Conservation (phyloP, 1,284 basidiomycete genomes). For the Uromyces viciae-fabae region DNA sequence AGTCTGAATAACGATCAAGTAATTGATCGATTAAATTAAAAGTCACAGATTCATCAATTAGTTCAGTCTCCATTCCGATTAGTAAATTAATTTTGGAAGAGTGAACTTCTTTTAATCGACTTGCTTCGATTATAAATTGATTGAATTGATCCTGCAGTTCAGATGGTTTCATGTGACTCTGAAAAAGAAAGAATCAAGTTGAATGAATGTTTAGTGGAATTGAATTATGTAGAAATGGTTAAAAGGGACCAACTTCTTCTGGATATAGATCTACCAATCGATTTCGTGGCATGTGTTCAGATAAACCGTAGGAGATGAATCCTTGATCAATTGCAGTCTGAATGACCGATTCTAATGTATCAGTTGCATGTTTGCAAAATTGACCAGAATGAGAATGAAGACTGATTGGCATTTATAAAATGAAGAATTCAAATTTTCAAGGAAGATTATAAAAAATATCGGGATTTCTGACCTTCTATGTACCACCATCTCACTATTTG, state of each 20-base stretch:
- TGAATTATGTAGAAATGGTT: neutral
- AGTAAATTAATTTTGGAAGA: slow-evolving; percentile 68
- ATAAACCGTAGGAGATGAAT: slow-evolving; percentile 79
- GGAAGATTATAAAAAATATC: too few species aligned
- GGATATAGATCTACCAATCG: slow-evolving; percentile 78
- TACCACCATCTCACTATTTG: too few species aligned
- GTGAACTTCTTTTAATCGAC: slow-evolving; percentile 65
- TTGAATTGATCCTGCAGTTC: slow-evolving; percentile 64
- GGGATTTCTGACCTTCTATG: too few species aligned
- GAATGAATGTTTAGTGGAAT: neutral
- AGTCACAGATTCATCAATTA: slow-evolving; percentile 67
- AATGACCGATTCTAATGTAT: slow-evolving; percentile 74
- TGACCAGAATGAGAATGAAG: slow-evolving; percentile 96
- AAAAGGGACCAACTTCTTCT: slow-evolving; percentile 70
- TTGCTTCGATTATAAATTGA: slow-evolving; percentile 70
- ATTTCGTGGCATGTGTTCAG: slow-evolving; percentile 91
- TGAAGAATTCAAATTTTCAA: too few species aligned
- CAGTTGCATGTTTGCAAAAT: slow-evolving; percentile 86
- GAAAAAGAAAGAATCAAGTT: neutral
- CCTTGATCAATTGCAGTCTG: slow-evolving; percentile 70
- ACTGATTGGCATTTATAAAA: slow-evolving; percentile 86
- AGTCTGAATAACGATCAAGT: slow-evolving; percentile 61
- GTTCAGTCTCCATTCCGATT: slow-evolving; percentile 90
- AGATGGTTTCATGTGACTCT: slow-evolving; percentile 52
- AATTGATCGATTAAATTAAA: slow-evolving; percentile 58